These are phyloP conservation scores for Trichomonascaceae sp. DNA, from an alignment of 1,139 yeast genomes.

Conservation along the genomic window DNA sequence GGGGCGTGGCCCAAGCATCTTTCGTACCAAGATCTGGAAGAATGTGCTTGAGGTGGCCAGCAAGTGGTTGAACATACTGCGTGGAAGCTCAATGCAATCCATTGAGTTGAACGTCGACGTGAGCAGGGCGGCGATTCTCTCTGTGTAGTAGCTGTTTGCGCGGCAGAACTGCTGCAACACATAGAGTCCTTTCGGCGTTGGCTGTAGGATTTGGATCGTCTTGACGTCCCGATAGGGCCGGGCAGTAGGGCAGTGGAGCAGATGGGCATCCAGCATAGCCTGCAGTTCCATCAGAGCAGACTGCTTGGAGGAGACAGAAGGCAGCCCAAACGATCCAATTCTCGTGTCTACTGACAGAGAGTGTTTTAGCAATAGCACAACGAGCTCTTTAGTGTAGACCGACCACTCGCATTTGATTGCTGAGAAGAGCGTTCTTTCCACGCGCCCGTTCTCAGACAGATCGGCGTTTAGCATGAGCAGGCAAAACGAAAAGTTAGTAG, in stretches of 20 bases:
- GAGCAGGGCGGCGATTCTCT: constrained; percentile 33
- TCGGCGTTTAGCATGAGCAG: no score
- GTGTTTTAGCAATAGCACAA: no score
- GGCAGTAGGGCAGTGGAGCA: constrained; percentile 60
- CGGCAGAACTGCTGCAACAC: constrained; percentile 48
- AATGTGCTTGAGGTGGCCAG: constrained; percentile 53
- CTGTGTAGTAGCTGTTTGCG: constrained; percentile 35
- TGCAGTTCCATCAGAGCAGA: background rate
- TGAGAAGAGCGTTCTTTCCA: no score
- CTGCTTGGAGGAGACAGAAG: no score
- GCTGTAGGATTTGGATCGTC: constrained; percentile 37
- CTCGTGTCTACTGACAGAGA: no score
- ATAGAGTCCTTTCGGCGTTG: constrained; percentile 86
- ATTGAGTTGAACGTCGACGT: constrained; percentile 51
- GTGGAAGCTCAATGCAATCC: constrained; percentile 55
- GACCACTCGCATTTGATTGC: no score
- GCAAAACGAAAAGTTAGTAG: no score
- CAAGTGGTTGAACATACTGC: constrained; percentile 48
- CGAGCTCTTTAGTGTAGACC: no score
- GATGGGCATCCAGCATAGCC: constrained; percentile 38
- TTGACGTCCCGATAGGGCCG: constrained; percentile 24
- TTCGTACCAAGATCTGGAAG: constrained; percentile 49
- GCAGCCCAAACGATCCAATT: no score
- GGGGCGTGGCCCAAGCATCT: constrained; percentile 53
- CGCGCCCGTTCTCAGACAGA: no score